phyloP scores from a whole-genome alignment of 2,329 filamentous ascomycete species.

The Saccharata proteae region DNA sequence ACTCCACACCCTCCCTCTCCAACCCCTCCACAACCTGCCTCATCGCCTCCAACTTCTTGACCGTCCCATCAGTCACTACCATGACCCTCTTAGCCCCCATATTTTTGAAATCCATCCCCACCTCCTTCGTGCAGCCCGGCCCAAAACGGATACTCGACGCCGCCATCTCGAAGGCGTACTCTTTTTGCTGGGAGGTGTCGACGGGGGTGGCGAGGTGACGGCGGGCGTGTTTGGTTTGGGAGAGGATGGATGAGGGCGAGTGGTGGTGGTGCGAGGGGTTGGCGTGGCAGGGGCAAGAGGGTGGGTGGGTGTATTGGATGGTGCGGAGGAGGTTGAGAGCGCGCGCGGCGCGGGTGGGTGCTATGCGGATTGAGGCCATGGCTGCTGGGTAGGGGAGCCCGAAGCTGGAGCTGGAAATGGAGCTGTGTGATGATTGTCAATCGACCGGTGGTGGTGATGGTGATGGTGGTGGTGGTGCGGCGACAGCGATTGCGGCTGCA shows the following conservation, averaged over 20 bases:
- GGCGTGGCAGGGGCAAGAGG: slow-evolving; percentile 82
- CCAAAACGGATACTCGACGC: slow-evolving; percentile 91
- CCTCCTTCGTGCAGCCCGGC: slow-evolving; percentile 83
- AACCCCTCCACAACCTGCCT: slow-evolving; percentile 75
- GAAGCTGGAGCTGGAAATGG: too few relatives aligned
- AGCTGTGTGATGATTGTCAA: too few relatives aligned
- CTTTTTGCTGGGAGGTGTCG: slow-evolving; percentile 62
- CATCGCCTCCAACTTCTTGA: slow-evolving; percentile 77
- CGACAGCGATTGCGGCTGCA: too few relatives aligned
- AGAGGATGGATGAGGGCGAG: slow-evolving; percentile 23
- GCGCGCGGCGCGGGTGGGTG: slow-evolving; percentile 39
- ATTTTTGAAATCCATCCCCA: slow-evolving; percentile 96
- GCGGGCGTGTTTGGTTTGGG: slow-evolving; percentile 33
- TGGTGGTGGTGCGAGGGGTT: slow-evolving; percentile 70
- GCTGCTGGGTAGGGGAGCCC: too few relatives aligned
- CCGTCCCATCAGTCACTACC: slow-evolving; percentile 80
- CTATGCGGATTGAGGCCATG: slow-evolving; percentile 25
- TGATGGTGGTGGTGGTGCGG: too few relatives aligned
- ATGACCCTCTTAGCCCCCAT: slow-evolving; percentile 77
- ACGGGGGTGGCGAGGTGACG: slow-evolving; percentile 64
- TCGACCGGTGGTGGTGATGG: too few relatives aligned
- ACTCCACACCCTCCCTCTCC: slow-evolving; percentile 64
- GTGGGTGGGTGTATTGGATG: slow-evolving; percentile 83
- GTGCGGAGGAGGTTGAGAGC: slow-evolving; percentile 68
- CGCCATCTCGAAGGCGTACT: slow-evolving; percentile 99